Percentiles rank a stretch among this genome's conserved stretches.
Conservation (phyloP, 2,329 filamentous ascomycete species). For the Boeremia exigua region DNA sequence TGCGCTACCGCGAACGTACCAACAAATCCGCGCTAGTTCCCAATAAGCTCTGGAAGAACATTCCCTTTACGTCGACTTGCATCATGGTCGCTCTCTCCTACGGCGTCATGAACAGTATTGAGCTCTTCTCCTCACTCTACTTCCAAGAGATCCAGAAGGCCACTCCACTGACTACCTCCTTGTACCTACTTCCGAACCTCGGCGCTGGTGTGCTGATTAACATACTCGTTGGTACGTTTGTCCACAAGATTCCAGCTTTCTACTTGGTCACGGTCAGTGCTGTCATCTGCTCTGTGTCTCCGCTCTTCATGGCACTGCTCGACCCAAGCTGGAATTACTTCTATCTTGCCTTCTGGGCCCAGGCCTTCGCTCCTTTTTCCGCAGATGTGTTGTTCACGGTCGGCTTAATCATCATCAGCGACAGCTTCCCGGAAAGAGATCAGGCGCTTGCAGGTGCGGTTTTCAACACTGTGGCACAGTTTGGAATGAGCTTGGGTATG, state of each 20-base stretch:
- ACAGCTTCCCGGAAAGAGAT: constrained; percentile 62
- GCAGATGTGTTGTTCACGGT: constrained; percentile 63
- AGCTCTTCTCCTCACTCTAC: constrained; percentile 52
- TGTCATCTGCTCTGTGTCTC: constrained; percentile 51
- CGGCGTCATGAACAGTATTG: constrained; percentile 47
- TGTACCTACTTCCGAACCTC: constrained; percentile 54
- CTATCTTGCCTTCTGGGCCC: constrained; percentile 54
- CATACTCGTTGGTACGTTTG: constrained; percentile 53
- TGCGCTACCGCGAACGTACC: constrained; percentile 33
- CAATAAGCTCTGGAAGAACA: constrained; percentile 60
- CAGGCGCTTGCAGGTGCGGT: constrained; percentile 67
- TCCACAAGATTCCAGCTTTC: constrained; percentile 53
- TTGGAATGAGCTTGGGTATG: constrained; percentile 55
- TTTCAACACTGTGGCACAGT: constrained; percentile 65
- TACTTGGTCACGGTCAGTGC: constrained; percentile 52
- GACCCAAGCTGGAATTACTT: constrained; percentile 60
- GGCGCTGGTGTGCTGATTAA: constrained; percentile 50
- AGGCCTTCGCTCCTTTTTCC: constrained; percentile 51
- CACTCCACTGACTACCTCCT: constrained; percentile 40
- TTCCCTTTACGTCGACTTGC: constrained; percentile 62
- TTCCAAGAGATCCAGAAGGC: constrained; percentile 52
- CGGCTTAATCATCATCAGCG: constrained; percentile 60
- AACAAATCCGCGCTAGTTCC: constrained; percentile 35
- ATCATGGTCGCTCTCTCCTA: constrained; percentile 49
- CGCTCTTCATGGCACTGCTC: constrained; percentile 63